These are phyloP conservation scores for Amborella trichopoda DNA, from an alignment of 164 flowering plant species.

Conservation along the genomic window DNA sequence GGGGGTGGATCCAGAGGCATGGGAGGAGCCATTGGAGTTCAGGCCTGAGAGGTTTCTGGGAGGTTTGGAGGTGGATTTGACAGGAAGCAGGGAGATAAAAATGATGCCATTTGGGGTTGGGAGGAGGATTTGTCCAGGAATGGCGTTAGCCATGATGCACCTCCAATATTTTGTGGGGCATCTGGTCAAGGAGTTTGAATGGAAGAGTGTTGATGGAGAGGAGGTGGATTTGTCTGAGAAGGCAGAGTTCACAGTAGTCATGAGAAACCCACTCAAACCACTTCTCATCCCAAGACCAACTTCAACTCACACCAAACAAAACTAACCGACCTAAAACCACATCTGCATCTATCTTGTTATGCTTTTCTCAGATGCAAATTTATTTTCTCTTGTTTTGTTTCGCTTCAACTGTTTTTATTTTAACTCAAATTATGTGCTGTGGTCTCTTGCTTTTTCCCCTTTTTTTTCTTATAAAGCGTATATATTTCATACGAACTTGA, in stretches of 20 bases:
- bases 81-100: slow-evolving; percentile 31
- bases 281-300: too few relatives aligned
- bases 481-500: too few relatives aligned
- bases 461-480: too few relatives aligned
- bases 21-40: slow-evolving; percentile 26
- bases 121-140: slow-evolving; percentile 23
- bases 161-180: slow-evolving; percentile 22
- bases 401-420: too few relatives aligned
- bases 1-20: slow-evolving; percentile 13
- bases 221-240: slow-evolving; percentile 34
- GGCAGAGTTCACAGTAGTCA: slow-evolving; percentile 25
- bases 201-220: slow-evolving; percentile 24
- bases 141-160: slow-evolving; percentile 14
- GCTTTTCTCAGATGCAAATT: too few relatives aligned
- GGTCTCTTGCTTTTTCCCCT: too few relatives aligned
- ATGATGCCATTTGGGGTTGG: slow-evolving; percentile 49
- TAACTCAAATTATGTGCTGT: too few relatives aligned
- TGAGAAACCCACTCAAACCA: slow-evolving; percentile 39
- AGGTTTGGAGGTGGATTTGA: slow-evolving; percentile 14
- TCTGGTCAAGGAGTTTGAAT: slow-evolving; percentile 25
- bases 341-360: too few relatives aligned
- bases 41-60: slow-evolving; percentile 31
- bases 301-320: too few relatives aligned
- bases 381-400: too few relatives aligned
- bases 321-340: too few relatives aligned